Evolutionary conservation across 495 filamentous ascomycete genomes (phyloP), one percentile per base, ranked within the genome.

Genomic region (Aspergillus conjunctus): DNA sequence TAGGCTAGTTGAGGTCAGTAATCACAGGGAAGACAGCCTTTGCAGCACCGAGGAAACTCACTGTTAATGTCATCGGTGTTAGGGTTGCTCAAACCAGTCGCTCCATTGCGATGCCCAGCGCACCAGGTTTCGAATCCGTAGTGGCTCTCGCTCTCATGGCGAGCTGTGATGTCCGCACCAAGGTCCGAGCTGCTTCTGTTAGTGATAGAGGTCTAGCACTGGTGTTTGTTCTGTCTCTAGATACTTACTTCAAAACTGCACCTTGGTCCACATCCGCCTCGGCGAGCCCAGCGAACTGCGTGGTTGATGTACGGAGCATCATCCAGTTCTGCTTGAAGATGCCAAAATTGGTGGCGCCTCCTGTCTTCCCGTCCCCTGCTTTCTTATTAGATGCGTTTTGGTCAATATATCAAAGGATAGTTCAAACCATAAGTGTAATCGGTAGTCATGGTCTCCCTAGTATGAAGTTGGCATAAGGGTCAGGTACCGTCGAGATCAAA

Each of bases 291-390:
- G 43, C 4, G 60, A 72, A 72, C 30, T 67, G 61, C n/a, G 68
- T 62, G 0, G 70, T 54, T 31, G 66, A 70, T n/a, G 55, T 50
- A 21, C 71, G 69, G 56, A 76, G 65, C 61, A 77, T 76, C 56
- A 61, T 68, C 73, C 73, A 75, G 52, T 76, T 77, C 63, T 79
- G 71, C 68, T 73, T 73, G 66, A 73, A 73, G 17, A 73, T 67
- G 20, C 71, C 68, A 50, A 71, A 73, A 60, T 73, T 73, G 33
- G 69, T 69, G 17, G 60, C 49, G 17, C 71, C 71, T 10, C 68
- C 67, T 10, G 59, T 66, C 61, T 73, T 73, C 3, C 67, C 69
- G 32, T 73, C 69, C 31, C 71, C 68, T 73, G 48, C 15, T 9
- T 1, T 34, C 49, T 17, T 9, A 37, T 9, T 43, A 22, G 11